These are phyloP conservation scores for Westerdykella aurantiaca DNA, from an alignment of 2,329 filamentous ascomycete genomes.

Conservation along the genomic window DNA sequence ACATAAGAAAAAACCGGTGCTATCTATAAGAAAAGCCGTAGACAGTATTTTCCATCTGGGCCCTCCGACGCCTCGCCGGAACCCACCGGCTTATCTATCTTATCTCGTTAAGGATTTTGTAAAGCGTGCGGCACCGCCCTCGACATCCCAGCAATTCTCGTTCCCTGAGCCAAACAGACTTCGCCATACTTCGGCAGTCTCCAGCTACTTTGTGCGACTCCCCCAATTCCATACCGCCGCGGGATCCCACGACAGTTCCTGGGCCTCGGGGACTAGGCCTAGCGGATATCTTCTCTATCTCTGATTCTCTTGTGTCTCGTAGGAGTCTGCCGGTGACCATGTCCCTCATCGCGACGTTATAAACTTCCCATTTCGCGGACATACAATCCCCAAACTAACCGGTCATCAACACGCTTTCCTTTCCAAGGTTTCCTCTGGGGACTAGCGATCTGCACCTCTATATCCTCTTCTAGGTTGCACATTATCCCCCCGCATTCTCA, in stretches of 20 bases:
- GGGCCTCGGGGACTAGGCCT: neutral
- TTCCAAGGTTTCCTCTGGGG: neutral
- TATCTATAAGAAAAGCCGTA: neutral
- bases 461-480: neutral
- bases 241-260: neutral
- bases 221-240: neutral
- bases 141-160: neutral
- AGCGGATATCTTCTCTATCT: neutral
- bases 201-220: neutral
- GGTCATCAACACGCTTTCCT: neutral
- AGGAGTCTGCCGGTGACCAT: too few relatives aligned
- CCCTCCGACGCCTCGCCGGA: neutral
- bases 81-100: neutral
- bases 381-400: neutral
- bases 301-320: too few relatives aligned
- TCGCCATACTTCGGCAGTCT: neutral
- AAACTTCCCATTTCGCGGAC: neutral
- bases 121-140: neutral
- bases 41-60: too few relatives aligned
- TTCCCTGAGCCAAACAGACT: neutral
- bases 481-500: neutral
- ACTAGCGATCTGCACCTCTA: neutral
- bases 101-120: neutral
- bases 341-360: neutral
- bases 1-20: neutral